Conservation (phyloP, 1,139 yeast species). For the Taphrina pruni region DNA sequence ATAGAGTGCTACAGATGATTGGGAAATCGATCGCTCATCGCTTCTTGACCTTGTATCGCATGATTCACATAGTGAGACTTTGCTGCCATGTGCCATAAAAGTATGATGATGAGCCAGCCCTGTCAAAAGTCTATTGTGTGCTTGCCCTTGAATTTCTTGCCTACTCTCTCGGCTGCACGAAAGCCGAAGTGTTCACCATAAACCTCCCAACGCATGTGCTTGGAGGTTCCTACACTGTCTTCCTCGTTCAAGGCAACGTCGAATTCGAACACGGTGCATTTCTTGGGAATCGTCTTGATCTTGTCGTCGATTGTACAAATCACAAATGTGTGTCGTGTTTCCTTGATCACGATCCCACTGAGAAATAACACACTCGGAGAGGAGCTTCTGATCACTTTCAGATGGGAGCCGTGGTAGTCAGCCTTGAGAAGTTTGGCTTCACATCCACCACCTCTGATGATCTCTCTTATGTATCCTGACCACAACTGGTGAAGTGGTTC, state of each 20-base stretch:
- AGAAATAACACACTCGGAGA: slow-evolving; percentile 68
- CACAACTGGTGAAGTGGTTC: slow-evolving; percentile 63
- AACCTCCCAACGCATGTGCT: slow-evolving; percentile 63
- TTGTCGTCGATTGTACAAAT: slow-evolving; percentile 54
- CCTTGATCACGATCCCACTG: slow-evolving; percentile 84
- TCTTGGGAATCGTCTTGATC: slow-evolving; percentile 41
- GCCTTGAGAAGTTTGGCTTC: slow-evolving; percentile 56
- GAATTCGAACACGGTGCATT: slow-evolving; percentile 46
- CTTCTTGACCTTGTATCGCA: neutral
- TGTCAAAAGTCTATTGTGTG: slow-evolving; percentile 41
- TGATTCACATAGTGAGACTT: neutral
- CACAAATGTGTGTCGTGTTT: slow-evolving; percentile 76
- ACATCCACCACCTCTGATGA: slow-evolving; percentile 52
- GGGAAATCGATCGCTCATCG: neutral
- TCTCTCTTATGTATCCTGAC: slow-evolving; percentile 64
- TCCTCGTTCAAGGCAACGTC: slow-evolving; percentile 47
- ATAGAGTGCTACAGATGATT: neutral
- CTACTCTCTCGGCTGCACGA: slow-evolving; percentile 80
- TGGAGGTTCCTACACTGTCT: neutral
- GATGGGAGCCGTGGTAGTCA: slow-evolving; percentile 78
- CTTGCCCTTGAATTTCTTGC: slow-evolving; percentile 71
- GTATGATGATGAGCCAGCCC: neutral
- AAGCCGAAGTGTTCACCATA: slow-evolving; percentile 80
- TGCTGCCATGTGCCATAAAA: neutral
- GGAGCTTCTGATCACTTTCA: slow-evolving; percentile 65